These are phyloP conservation scores for Scortechinia acanthostroma DNA, from an alignment of 2,329 filamentous ascomycete species.

Conservation along the genomic window DNA sequence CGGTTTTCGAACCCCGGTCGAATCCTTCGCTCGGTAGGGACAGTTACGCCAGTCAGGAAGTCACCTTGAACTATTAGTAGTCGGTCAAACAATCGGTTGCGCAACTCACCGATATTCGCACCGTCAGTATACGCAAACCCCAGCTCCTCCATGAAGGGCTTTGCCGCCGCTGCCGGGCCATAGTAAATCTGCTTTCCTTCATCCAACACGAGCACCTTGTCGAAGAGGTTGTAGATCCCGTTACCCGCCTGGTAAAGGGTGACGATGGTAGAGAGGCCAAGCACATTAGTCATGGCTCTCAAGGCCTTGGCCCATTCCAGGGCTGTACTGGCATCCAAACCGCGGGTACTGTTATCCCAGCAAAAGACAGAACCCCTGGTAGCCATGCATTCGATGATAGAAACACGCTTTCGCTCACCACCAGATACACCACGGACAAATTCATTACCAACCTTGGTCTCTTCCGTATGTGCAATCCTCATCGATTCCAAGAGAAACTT, in stretches of 20 bases:
- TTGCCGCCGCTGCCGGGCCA: constrained; percentile 55
- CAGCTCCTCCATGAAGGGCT: constrained; percentile 62
- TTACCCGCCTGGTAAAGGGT: constrained; percentile 53
- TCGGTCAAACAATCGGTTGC: background rate
- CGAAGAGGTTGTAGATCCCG: constrained; percentile 44
- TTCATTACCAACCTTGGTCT: constrained; percentile 34
- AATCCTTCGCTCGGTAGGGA: constrained; percentile 46
- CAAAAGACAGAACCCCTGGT: constrained; percentile 43
- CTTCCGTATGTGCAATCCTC: constrained; percentile 30
- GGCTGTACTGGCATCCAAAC: constrained; percentile 51
- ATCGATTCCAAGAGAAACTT: constrained; percentile 30
- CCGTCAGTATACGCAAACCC: constrained; percentile 68
- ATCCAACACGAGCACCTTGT: constrained; percentile 64
- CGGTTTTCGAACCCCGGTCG: constrained; percentile 46
- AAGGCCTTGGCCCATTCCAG: constrained; percentile 52
- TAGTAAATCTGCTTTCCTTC: constrained; percentile 68
- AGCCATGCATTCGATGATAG: background rate
- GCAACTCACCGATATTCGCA: constrained; percentile 65
- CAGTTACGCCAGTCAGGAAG: constrained; percentile 71
- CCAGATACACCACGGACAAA: constrained; percentile 29
- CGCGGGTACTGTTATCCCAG: constrained; percentile 61
- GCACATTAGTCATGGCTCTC: constrained; percentile 46
- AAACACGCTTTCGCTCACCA: constrained; percentile 11
- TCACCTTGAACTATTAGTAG: constrained; percentile 39
- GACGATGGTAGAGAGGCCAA: constrained; percentile 43